Evolutionary conservation across 805 yeast species (phyloP).

Genomic region (Schizosaccharomyces lindneri): DNA sequence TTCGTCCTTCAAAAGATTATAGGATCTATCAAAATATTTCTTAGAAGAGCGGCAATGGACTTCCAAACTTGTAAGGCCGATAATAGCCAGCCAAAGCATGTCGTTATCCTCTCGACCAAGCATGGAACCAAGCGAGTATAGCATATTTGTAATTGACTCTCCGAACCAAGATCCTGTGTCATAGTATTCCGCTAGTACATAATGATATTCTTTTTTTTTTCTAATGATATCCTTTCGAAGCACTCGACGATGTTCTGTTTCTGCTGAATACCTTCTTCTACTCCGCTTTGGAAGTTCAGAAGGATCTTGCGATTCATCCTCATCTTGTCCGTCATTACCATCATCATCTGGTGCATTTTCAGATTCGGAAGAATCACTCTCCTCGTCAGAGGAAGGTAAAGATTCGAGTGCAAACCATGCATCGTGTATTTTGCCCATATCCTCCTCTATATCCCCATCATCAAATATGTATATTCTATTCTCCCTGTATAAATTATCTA

Average conservation of each 20-base stretch:
- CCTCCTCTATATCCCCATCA: conserved; percentile 51
- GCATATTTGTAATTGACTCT: conserved; percentile 51
- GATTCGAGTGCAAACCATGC: background rate
- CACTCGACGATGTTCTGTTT: background rate
- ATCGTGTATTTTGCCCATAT: conserved; percentile 14
- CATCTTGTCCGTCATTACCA: background rate
- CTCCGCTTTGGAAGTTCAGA: background rate
- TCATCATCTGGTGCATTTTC: background rate
- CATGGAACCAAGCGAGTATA: conserved; percentile 53
- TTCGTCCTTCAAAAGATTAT: conserved; percentile 60
- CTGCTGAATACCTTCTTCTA: background rate
- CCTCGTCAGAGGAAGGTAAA: background rate
- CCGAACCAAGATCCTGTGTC: conserved; percentile 56
- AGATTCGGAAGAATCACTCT: background rate
- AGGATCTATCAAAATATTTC: conserved; percentile 38
- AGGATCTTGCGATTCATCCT: background rate
- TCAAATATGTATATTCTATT: conserved; percentile 53
- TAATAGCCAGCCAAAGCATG: conserved; percentile 63
- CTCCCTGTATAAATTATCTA: conserved; percentile 75
- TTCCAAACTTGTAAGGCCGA: conserved; percentile 70
- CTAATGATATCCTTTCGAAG: background rate
- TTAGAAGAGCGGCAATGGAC: conserved; percentile 32
- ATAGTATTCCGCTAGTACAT: conserved; percentile 36
- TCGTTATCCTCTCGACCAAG: conserved; percentile 56
- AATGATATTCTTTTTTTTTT: background rate